Percentiles rank a stretch among this genome's conserved stretches.
These are phyloP conservation scores for Eremothecium coryli DNA, from an alignment of 1,139 yeast species.

Conservation along the genomic window DNA sequence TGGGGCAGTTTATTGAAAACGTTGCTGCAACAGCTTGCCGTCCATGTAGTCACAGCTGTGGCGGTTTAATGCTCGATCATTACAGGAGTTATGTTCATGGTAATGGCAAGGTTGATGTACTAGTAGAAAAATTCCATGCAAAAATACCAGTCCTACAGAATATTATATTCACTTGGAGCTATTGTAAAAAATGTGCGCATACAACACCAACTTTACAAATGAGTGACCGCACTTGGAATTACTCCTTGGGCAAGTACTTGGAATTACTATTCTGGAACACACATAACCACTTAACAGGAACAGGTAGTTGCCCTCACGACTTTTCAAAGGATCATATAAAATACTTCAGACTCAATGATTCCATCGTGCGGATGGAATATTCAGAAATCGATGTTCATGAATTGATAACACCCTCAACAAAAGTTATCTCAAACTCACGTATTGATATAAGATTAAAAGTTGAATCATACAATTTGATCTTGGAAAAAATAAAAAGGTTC, in stretches of 20 bases:
- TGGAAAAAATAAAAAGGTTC: slow-evolving; percentile 46
- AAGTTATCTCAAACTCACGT: slow-evolving; percentile 63
- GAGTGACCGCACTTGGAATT: slow-evolving; percentile 83
- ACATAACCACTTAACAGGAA: slow-evolving; percentile 34
- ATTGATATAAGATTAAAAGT: slow-evolving; percentile 62
- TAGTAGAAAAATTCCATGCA: slow-evolving; percentile 53
- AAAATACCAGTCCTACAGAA: slow-evolving; percentile 53
- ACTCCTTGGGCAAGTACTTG: slow-evolving; percentile 85
- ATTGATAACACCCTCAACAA: slow-evolving; percentile 67
- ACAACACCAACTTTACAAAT: slow-evolving; percentile 76
- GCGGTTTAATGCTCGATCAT: slow-evolving; percentile 61
- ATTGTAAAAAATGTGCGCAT: slow-evolving; percentile 68
- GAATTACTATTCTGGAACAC: slow-evolving; percentile 79
- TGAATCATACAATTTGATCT: slow-evolving; percentile 49
- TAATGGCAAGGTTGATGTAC: slow-evolving; percentile 67
- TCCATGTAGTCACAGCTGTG: slow-evolving; percentile 76
- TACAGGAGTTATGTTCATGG: slow-evolving; percentile 87
- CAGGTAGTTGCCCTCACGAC: slow-evolving; percentile 66
- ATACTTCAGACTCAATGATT: slow-evolving; percentile 74
- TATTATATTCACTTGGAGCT: slow-evolving; percentile 85
- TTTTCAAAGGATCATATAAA: slow-evolving; percentile 72
- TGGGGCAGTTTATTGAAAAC: slow-evolving; percentile 83
- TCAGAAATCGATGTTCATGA: slow-evolving; percentile 67
- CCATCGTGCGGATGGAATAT: slow-evolving; percentile 73
- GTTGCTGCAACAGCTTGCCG: slow-evolving; percentile 59